Evolutionary conservation across 805 yeast genomes (phyloP).

Genomic region (Pichia insulana): DNA sequence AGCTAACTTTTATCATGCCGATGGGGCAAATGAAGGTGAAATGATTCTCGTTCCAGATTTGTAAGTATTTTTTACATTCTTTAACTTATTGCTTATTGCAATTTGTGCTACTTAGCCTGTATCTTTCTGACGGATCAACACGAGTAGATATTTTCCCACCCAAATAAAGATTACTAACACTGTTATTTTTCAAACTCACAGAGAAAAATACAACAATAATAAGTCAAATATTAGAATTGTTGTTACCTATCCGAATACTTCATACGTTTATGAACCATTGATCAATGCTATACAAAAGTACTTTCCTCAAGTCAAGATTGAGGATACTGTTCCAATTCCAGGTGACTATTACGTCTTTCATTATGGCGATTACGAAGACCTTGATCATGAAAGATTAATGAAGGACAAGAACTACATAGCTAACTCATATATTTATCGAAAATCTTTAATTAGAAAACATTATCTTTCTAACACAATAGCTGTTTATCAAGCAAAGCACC

Average conservation of each 20-base stretch:
- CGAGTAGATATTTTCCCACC: too few relatives aligned
- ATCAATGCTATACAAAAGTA: constrained; percentile 27
- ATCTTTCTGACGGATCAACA: too few relatives aligned
- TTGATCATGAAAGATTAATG: constrained; percentile 62
- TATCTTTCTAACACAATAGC: constrained; percentile 80
- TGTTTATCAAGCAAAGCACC: constrained; percentile 65
- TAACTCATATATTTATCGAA: constrained; percentile 80
- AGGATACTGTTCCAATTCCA: constrained; percentile 18
- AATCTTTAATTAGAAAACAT: constrained; percentile 86
- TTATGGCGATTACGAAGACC: constrained; percentile 83
- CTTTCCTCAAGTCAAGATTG: constrained; percentile 7
- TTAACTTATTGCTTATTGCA: neutral
- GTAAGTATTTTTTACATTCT: constrained; percentile 2
- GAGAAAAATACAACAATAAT: neutral
- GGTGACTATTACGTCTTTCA: constrained; percentile 40
- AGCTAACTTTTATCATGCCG: constrained; percentile 60
- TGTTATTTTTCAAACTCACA: too few relatives aligned
- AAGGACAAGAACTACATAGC: constrained; percentile 43
- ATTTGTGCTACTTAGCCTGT: too few relatives aligned
- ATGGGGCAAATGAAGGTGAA: constrained; percentile 42
- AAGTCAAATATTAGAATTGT: constrained; percentile 15
- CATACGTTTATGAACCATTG: constrained; percentile 38
- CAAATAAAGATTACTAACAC: neutral
- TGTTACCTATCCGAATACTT: constrained; percentile 30
- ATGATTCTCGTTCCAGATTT: constrained; percentile 30